Conservation (phyloP, 1,139 yeast genomes). For the Diutina mesorugosa region DNA sequence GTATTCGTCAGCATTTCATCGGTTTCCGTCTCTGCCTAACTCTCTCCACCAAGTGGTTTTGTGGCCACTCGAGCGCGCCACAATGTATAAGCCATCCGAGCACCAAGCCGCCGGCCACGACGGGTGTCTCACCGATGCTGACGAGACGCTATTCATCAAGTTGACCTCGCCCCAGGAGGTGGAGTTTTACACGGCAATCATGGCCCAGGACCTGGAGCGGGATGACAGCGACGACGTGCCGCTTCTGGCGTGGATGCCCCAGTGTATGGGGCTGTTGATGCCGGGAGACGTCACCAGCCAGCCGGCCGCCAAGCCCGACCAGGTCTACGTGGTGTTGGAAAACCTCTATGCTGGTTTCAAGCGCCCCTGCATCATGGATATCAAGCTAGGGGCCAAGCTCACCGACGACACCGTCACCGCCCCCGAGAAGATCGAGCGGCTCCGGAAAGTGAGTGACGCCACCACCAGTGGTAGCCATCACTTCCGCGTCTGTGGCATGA, state of each 20-base stretch:
- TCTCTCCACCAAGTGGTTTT: not conserved
- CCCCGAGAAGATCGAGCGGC: conserved; percentile 46
- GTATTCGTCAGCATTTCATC: not conserved
- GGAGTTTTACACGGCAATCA: conserved; percentile 42
- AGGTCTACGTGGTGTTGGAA: conserved; percentile 49
- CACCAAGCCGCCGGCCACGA: conserved; percentile 85
- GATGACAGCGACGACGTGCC: conserved; percentile 21
- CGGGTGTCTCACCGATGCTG: conserved; percentile 44
- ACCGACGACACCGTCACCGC: conserved; percentile 39
- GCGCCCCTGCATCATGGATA: conserved; percentile 66
- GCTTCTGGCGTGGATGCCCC: conserved; percentile 42
- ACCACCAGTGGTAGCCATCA: conserved; percentile 76
- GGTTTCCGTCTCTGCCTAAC: not conserved
- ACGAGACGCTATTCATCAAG: conserved; percentile 63
- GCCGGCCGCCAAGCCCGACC: not conserved
- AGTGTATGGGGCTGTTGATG: conserved; percentile 23
- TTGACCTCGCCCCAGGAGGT: conserved; percentile 52
- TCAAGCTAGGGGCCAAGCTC: conserved; percentile 64
- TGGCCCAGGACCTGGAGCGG: conserved; percentile 11
- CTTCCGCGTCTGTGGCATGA: conserved; percentile 85
- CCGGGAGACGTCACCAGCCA: conserved; percentile 13
- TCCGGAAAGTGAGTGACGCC: conserved; percentile 44
- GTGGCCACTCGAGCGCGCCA: not conserved
- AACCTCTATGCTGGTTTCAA: conserved; percentile 51
- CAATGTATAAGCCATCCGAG: not conserved